These are phyloP conservation scores for Penicillium diatomitis DNA, from an alignment of 495 filamentous ascomycete genomes.

Conservation along the genomic window DNA sequence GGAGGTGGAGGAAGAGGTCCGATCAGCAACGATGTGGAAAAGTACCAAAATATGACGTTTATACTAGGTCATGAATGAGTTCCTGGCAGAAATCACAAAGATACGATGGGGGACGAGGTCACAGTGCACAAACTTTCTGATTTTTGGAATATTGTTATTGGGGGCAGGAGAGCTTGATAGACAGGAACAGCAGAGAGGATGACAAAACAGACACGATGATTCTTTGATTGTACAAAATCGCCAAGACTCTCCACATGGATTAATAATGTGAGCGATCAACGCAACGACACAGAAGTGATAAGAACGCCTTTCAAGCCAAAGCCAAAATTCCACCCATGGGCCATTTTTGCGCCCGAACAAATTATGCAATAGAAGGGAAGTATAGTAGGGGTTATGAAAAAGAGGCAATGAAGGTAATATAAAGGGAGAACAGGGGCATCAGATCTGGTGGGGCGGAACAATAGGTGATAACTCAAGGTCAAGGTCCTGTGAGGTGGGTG, in stretches of 20 bases:
- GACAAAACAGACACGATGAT: constrained; percentile 7
- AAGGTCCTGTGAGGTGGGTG: too few species aligned
- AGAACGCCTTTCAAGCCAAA: constrained; percentile 14
- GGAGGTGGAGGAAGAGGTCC: too few species aligned
- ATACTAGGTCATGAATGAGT: too few species aligned
- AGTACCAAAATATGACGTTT: too few species aligned
- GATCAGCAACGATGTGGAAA: too few species aligned
- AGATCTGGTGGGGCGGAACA: too few species aligned
- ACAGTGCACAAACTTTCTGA: not conserved
- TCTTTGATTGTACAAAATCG: constrained; percentile 23
- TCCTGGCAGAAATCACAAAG: too few species aligned
- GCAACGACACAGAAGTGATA: constrained; percentile 7
- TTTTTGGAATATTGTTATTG: constrained; percentile 15
- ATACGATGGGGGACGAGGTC: too few species aligned
- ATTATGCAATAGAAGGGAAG: constrained; percentile 21
- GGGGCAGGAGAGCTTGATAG: constrained; percentile 13
- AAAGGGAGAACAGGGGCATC: too few species aligned
- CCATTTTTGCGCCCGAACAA: constrained; percentile 13
- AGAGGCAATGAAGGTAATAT: too few species aligned
- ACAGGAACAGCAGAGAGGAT: constrained; percentile 1
- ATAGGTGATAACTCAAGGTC: too few species aligned
- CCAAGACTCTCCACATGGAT: constrained; percentile 9
- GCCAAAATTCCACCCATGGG: constrained; percentile 12
- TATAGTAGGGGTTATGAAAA: not conserved
- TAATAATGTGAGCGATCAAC: constrained; percentile 13